Conservation (phyloP, 2,329 filamentous ascomycete genomes). For the Fusarium sp. region DNA sequence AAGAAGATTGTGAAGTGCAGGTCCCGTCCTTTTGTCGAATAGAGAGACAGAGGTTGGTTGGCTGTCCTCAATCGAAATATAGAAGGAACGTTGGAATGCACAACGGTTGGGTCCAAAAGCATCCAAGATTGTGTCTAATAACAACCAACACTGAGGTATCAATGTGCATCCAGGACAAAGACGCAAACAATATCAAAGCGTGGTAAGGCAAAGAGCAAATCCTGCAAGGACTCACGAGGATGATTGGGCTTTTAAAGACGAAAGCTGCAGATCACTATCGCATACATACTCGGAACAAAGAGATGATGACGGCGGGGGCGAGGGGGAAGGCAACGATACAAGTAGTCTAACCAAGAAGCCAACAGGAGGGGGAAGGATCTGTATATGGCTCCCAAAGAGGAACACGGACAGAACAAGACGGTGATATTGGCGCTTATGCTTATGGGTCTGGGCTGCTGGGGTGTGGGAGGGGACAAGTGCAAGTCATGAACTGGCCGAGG, state of each 20-base stretch:
- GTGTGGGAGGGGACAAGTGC: conserved; percentile 8
- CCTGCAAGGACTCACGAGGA: not conserved
- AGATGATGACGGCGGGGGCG: conserved; percentile 21
- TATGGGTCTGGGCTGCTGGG: not conserved
- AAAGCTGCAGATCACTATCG: conserved; percentile 20
- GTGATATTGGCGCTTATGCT: conserved; percentile 30
- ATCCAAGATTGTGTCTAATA: not conserved
- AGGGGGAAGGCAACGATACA: conserved; percentile 30
- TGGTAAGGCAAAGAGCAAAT: not conserved
- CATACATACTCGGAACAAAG: conserved; percentile 11
- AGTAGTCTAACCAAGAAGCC: conserved; percentile 27
- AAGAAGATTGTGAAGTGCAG: not conserved
- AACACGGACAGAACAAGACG: conserved; percentile 1
- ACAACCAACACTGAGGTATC: not conserved
- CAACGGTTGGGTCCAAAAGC: not conserved
- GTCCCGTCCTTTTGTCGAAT: not conserved
- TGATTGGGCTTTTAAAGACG: conserved; percentile 5
- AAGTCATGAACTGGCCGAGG: conserved; percentile 34
- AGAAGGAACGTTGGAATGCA: conserved; percentile 23
- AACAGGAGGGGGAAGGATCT: conserved; percentile 14
- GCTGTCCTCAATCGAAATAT: not conserved
- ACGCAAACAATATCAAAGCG: not conserved
- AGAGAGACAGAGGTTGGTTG: not conserved
- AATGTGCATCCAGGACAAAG: not conserved
- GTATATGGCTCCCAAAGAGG: conserved; percentile 24